Evolutionary conservation across 495 filamentous ascomycete species (phyloP).

Genomic region (Daldinia grandis): DNA sequence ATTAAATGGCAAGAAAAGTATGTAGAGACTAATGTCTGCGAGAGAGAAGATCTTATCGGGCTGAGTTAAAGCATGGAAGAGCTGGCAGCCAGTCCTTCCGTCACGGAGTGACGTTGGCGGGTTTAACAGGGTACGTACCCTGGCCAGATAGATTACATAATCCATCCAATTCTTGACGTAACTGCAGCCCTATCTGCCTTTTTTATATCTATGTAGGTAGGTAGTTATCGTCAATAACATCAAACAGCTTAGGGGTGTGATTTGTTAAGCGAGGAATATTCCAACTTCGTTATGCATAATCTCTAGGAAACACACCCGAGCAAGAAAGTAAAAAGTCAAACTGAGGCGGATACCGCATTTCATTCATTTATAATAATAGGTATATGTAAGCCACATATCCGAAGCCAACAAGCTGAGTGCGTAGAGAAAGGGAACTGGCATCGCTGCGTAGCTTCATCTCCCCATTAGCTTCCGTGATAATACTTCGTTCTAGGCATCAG

Average conservation of each 20-base stretch:
- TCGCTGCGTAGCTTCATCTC: constrained; percentile 24
- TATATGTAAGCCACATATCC: background rate
- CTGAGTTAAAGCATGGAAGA: constrained; percentile 16
- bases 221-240: too few relatives aligned
- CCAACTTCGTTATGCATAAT: too few relatives aligned
- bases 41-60: constrained; percentile 4
- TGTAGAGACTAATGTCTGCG: background rate
- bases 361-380: constrained; percentile 12
- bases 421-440: background rate
- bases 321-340: background rate
- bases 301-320: background rate
- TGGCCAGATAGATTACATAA: too few relatives aligned
- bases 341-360: background rate
- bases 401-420: background rate
- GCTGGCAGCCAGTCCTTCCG: constrained; percentile 17
- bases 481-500: constrained; percentile 5
- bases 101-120: constrained; percentile 31
- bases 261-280: background rate
- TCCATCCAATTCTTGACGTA: background rate
- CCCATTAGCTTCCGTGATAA: constrained; percentile 14
- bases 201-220: too few relatives aligned
- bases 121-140: constrained; percentile 1
- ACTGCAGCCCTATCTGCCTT: background rate
- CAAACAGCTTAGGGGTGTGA: background rate
- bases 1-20: background rate